phyloP scores from a whole-genome alignment of 2,329 filamentous ascomycete genomes.

The Fusarium sp. region DNA sequence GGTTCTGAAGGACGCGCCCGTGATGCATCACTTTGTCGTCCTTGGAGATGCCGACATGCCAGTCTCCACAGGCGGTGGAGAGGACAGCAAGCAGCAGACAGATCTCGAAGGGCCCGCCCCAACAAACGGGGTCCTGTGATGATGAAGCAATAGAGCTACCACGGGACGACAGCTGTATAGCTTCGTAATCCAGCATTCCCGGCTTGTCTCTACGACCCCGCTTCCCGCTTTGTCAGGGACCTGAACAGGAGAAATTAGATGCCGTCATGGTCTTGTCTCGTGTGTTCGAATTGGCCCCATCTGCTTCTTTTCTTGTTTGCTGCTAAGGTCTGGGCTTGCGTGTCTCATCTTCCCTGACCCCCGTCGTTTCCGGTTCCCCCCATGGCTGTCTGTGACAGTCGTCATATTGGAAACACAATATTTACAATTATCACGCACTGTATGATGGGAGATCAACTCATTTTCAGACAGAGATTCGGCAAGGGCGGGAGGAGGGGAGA shows the following conservation, averaged over 20 bases:
- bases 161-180: not conserved
- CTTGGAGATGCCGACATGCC: constrained; percentile 3
- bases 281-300: constrained; percentile 7
- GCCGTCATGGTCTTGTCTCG: constrained; percentile 11
- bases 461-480: constrained; percentile 11
- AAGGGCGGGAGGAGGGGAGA: constrained; percentile 6
- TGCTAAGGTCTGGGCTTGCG: not conserved
- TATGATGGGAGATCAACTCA: constrained; percentile 1
- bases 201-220: not conserved
- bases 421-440: constrained; percentile 22
- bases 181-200: constrained; percentile 6
- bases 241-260: constrained; percentile 4
- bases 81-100: not conserved
- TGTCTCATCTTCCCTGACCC: constrained; percentile 23
- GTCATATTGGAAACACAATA: constrained; percentile 24
- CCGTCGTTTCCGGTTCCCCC: constrained; percentile 1
- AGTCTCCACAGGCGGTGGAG: not conserved
- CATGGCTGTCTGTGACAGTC: constrained; percentile 13
- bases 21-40: not conserved
- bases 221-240: constrained; percentile 1
- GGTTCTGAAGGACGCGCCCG: constrained; percentile 27
- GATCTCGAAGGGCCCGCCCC: not conserved
- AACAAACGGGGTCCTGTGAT: not conserved
- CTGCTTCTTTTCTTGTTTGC: not conserved
- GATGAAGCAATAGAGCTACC: not conserved